These are phyloP conservation scores for Candida awuae DNA, from an alignment of 805 yeast genomes.

Conservation along the genomic window DNA sequence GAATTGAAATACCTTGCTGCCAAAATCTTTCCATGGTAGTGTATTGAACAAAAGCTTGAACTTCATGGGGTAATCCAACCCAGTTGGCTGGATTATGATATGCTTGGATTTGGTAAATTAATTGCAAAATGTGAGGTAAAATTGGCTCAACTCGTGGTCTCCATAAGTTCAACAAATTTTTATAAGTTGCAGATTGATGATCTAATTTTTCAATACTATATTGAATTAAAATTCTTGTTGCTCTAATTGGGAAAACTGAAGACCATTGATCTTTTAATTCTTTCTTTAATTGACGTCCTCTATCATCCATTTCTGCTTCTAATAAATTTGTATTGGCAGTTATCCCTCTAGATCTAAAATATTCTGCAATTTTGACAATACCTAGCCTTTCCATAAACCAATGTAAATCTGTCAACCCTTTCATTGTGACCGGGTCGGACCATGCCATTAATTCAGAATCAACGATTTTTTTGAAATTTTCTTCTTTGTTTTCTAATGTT, in stretches of 20 bases:
- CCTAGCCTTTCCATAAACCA: constrained; percentile 99
- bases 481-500: constrained; percentile 57
- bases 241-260: constrained; percentile 87
- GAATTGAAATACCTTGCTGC: constrained; percentile 96
- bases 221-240: constrained; percentile 90
- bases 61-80: constrained; percentile 79
- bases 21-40: constrained; percentile 91
- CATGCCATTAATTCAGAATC: constrained; percentile 91
- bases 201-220: constrained; percentile 88
- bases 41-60: constrained; percentile 83
- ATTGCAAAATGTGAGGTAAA: constrained; percentile 80
- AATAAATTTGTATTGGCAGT: constrained; percentile 68
- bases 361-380: constrained; percentile 85
- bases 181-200: constrained; percentile 69
- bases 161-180: constrained; percentile 70
- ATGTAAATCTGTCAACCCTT: constrained; percentile 80
- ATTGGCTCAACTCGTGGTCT: constrained; percentile 89
- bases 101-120: constrained; percentile 84
- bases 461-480: constrained; percentile 75
- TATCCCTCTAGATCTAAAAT: constrained; percentile 77
- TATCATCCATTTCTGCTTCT: constrained; percentile 81
- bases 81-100: constrained; percentile 92
- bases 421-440: constrained; percentile 86
- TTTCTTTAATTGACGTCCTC: constrained; percentile 67
- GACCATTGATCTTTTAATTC: constrained; percentile 89